Evolutionary conservation across 148 eudicot species (phyloP).

Genomic region (Diospyros lotus): DNA sequence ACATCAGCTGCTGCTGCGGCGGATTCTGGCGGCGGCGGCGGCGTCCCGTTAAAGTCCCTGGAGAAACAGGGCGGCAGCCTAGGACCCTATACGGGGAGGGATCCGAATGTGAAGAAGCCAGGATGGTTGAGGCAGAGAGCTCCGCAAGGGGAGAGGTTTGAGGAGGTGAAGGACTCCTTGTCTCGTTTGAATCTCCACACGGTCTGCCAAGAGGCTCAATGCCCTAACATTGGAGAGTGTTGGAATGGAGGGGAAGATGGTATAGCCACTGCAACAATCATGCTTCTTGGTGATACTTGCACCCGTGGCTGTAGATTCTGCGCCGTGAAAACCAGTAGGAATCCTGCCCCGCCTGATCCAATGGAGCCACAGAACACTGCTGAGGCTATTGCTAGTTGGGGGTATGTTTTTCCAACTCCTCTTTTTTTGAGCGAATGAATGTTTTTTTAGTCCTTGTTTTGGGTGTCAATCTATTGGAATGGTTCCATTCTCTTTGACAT

Average conservation of each 20-base stretch:
- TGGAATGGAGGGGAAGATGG: constrained; percentile 99
- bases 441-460: not conserved
- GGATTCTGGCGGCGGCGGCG: not conserved
- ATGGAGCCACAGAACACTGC: constrained; percentile 96
- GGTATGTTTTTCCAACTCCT: constrained; percentile 36
- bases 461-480: not conserved
- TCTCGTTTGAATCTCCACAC: constrained; percentile 74
- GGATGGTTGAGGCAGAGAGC: constrained; percentile 87
- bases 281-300: constrained; percentile 95
- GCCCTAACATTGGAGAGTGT: constrained; percentile 93
- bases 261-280: constrained; percentile 91
- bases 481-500: no score
- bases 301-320: constrained; percentile 95
- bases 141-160: constrained; percentile 68
- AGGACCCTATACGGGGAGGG: constrained; percentile 73
- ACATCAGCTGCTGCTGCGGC: not conserved
- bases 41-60: constrained; percentile 1
- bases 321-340: constrained; percentile 90
- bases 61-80: constrained; percentile 12
- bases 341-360: constrained; percentile 90
- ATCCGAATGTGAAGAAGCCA: constrained; percentile 80
- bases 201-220: constrained; percentile 92
- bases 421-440: not conserved
- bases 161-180: constrained; percentile 69
- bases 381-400: constrained; percentile 86